Conservation (phyloP, 805 yeast species). For the Nakazawaea ishiwadae region DNA sequence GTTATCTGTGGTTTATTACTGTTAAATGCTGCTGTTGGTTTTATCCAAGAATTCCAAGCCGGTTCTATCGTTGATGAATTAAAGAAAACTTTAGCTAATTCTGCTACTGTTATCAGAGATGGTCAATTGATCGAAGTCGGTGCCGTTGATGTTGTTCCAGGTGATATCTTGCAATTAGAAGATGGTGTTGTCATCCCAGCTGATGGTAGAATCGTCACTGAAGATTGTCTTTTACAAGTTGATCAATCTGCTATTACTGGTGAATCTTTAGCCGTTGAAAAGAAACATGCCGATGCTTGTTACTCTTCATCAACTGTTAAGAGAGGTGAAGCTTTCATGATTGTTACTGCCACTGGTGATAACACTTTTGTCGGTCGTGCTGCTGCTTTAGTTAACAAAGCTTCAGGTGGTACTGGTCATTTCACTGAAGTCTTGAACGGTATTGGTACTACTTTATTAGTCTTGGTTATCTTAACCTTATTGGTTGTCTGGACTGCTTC, state of each 20-base stretch:
- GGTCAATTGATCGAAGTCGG: constrained; percentile 72
- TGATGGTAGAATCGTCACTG: constrained; percentile 86
- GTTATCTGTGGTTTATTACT: constrained; percentile 84
- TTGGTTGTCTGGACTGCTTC: constrained; percentile 88
- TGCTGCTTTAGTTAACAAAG: constrained; percentile 93
- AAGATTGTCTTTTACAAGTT: constrained; percentile 81
- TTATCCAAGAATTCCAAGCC: constrained; percentile 96
- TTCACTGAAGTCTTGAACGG: constrained; percentile 97
- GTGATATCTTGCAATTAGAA: constrained; percentile 89
- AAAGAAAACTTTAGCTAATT: constrained; percentile 90
- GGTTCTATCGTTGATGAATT: constrained; percentile 96
- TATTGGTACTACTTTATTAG: constrained; percentile 90
- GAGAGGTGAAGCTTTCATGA: constrained; percentile 93
- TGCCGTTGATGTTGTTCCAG: constrained; percentile 87
- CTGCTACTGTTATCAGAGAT: constrained; percentile 82
- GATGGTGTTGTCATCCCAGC: constrained; percentile 93
- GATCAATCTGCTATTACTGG: constrained; percentile 98
- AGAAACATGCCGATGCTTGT: constrained; percentile 79
- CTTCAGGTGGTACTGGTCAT: constrained; percentile 90
- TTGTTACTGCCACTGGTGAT: constrained; percentile 94
- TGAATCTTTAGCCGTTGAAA: constrained; percentile 95
- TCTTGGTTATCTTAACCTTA: constrained; percentile 82
- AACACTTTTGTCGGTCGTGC: constrained; percentile 96
- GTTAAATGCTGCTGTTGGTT: constrained; percentile 92
- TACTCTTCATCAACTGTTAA: constrained; percentile 93